Evolutionary conservation across 495 filamentous ascomycete genomes (phyloP), one percentile per base, ranked within the genome.

Genomic region (Neurospora tetrasperma): DNA sequence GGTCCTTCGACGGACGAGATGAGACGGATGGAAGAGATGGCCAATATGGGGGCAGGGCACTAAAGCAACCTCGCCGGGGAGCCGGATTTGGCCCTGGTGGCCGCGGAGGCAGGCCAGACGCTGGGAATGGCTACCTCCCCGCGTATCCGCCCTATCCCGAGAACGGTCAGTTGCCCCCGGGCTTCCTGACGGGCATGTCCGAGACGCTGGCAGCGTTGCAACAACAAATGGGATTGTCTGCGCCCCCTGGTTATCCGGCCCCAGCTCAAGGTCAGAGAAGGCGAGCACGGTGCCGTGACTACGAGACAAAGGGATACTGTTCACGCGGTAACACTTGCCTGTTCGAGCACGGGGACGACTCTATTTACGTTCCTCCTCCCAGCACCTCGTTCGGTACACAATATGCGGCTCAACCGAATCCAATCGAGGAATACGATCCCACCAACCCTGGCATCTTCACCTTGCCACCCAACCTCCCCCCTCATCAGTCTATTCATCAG

Each of bases 281-380:
- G 78, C 83, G 84, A 72, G 73, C 89, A 78, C 86, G 90, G 72
- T 98, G 95, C 77, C 89, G 90, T 59, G 94, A 97, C 79, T 98
- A 94, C 78, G 94, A 98, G 74, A 89, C 86, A 1, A 93, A 94
- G 75, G 96, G 96, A 0, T 96, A 90, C 75, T 98, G 95, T 77
- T 88, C 91, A 42, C 81, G 90, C 69, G 94, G 86, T 72, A 89
- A 87, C 59, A 77, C 72, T 8, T 98, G 95, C 80, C 90, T 86
- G 5, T 98, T 92, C 75, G 90, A 96, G 78, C 95, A 98, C 78
- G 92, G 90, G n/a, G 76, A 76, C 43, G 74, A 76, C 44, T 70
- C 73, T 3, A 59, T 73, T 3, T 77, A 72, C 40, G 62, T 73
- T 11, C 70, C 73, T 12, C 31, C 74, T 16, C 48, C 74, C 7